A percentile compares a stretch with the other conserved stretches of the same genome.
Conservation (phyloP, 345 rosid species). For the Diplotaxis tenuifolia region DNA sequence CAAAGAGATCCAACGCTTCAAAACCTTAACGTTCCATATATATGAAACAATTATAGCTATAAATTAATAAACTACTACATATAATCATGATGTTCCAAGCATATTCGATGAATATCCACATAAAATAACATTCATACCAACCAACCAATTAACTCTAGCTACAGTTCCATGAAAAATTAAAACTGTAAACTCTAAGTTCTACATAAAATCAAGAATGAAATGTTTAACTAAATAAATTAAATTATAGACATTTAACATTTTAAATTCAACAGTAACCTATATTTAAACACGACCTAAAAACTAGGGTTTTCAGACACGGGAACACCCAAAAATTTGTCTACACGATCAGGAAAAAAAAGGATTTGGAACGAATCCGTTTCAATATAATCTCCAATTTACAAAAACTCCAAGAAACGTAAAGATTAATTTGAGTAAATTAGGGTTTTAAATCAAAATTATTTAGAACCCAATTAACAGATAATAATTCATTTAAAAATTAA, state of each 20-base stretch:
- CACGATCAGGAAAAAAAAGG: not conserved
- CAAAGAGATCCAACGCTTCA: conserved; percentile 8
- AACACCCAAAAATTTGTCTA: not conserved
- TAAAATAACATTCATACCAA: conserved; percentile 47
- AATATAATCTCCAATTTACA: conserved; percentile 20
- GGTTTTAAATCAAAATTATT: conserved; percentile 44
- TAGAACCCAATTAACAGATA: conserved; percentile 42
- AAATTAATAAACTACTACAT: not conserved
- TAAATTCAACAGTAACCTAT: conserved; percentile 1
- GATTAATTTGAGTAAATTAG: conserved; percentile 35
- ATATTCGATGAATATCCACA: conserved; percentile 35
- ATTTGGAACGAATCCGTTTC: conserved; percentile 24
- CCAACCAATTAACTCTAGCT: not conserved
- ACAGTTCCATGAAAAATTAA: conserved; percentile 8
- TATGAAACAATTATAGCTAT: conserved; percentile 14
- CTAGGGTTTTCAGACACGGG: conserved; percentile 51
- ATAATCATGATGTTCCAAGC: not conserved
- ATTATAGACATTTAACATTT: not conserved
- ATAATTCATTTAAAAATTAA: conserved; percentile 25
- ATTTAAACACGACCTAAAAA: conserved; percentile 14
- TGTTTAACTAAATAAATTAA: conserved; percentile 7
- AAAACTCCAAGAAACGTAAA: not conserved
- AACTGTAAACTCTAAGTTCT: conserved; percentile 47
- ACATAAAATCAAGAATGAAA: conserved; percentile 32
- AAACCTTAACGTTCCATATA: conserved; percentile 22